A percentile compares a stretch with the other conserved stretches of the same genome.
phyloP scores from a whole-genome alignment of 257 asterid species.

The Plantago elongata region DNA sequence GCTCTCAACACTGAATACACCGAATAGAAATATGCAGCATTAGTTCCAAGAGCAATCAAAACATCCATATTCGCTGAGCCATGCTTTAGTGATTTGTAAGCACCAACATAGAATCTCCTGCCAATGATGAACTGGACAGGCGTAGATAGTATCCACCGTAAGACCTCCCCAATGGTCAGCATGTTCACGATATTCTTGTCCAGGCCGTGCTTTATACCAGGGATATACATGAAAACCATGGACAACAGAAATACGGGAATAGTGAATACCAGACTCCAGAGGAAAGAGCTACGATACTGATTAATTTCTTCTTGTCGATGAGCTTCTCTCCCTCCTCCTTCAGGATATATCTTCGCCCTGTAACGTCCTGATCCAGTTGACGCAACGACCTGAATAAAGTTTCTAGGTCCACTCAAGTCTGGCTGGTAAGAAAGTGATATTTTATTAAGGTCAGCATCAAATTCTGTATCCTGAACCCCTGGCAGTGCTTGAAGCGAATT shows the following conservation, averaged over 20 bases:
- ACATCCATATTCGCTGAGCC: constrained; percentile 77
- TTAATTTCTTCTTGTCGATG: constrained; percentile 35
- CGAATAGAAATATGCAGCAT: constrained; percentile 64
- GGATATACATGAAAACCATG: constrained; percentile 64
- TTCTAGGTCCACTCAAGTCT: constrained; percentile 51
- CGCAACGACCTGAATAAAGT: constrained; percentile 34
- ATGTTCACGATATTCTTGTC: constrained; percentile 44
- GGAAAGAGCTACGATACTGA: constrained; percentile 35
- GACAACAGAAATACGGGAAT: constrained; percentile 55
- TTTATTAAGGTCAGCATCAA: constrained; percentile 24
- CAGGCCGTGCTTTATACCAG: constrained; percentile 38
- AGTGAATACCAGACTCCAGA: constrained; percentile 57
- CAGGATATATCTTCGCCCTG: constrained; percentile 39
- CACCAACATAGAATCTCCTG: constrained; percentile 48
- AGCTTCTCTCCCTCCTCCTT: constrained; percentile 32
- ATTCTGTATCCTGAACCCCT: constrained; percentile 39
- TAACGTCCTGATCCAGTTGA: constrained; percentile 31
- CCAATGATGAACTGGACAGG: constrained; percentile 73
- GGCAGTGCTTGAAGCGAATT: constrained; percentile 36
- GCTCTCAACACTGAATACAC: constrained; percentile 53
- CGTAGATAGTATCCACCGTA: constrained; percentile 48
- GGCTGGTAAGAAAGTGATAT: constrained; percentile 43
- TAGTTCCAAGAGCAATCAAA: constrained; percentile 57
- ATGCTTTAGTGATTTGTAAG: constrained; percentile 43
- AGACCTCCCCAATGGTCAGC: constrained; percentile 36